phyloP scores from a whole-genome alignment of 768 basidiomycete genomes.

The Lyophyllum decastes region DNA sequence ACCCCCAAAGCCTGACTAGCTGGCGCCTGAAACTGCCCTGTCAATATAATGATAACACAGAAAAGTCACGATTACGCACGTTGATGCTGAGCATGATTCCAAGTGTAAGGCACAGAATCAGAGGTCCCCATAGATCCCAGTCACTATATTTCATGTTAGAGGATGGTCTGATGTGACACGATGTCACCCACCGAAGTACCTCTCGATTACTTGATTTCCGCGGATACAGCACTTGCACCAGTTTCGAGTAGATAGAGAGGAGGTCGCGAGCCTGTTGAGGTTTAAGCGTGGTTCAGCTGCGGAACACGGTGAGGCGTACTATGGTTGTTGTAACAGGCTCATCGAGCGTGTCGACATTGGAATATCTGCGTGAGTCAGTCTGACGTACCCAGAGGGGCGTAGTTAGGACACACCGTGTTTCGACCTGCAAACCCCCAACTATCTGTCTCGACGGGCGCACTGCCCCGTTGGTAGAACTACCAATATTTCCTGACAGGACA shows the following conservation, averaged over 20 bases:
- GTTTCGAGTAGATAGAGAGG: conserved; percentile 87
- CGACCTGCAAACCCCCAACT: conserved; percentile 85
- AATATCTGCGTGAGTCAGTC: conserved; percentile 48
- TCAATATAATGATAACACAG: neutral
- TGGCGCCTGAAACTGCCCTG: conserved; percentile 63
- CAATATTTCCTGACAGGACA: conserved; percentile 71
- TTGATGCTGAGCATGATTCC: conserved; percentile 87
- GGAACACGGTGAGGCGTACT: conserved; percentile 42
- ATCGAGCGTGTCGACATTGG: conserved; percentile 88
- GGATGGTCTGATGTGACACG: neutral
- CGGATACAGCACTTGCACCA: conserved; percentile 93
- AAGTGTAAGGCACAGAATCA: conserved; percentile 78
- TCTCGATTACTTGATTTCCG: conserved; percentile 73
- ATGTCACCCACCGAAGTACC: conserved; percentile 63
- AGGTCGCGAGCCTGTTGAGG: conserved; percentile 77
- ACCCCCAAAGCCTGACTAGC: conserved; percentile 80
- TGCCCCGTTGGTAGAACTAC: conserved; percentile 44
- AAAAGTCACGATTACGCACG: conserved; percentile 42
- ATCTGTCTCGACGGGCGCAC: conserved; percentile 55
- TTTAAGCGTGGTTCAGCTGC: conserved; percentile 4
- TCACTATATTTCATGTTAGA: conserved; percentile 51
- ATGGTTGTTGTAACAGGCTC: conserved; percentile 91
- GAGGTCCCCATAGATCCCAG: conserved; percentile 98
- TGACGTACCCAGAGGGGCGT: neutral
- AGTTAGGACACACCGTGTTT: conserved; percentile 67